Conservation (phyloP, 768 basidiomycete species). For the Suillus brevipes region DNA sequence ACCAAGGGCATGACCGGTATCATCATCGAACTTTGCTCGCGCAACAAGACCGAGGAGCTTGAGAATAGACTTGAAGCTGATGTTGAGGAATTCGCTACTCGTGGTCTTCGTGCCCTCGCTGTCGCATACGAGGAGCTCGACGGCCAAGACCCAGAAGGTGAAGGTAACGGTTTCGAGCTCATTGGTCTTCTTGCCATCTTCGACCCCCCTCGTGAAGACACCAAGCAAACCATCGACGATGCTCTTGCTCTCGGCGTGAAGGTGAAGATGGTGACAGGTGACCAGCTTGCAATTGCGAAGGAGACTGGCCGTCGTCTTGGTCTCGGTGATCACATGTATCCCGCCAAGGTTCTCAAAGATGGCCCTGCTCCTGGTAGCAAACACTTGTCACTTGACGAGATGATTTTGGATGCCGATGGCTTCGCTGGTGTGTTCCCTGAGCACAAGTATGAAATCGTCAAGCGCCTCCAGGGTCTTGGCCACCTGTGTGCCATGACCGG, state of each 20-base stretch:
- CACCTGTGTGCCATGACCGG: slow-evolving; percentile 99
- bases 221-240: slow-evolving; percentile 98
- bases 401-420: slow-evolving; percentile 99
- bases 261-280: slow-evolving; percentile 99
- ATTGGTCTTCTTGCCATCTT: slow-evolving; percentile 97
- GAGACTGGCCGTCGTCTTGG: slow-evolving; percentile 98
- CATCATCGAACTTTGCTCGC: slow-evolving; percentile 95
- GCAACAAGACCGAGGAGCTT: slow-evolving; percentile 93
- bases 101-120: slow-evolving; percentile 95
- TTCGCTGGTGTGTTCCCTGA: slow-evolving; percentile 99
- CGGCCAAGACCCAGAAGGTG: slow-evolving; percentile 75
- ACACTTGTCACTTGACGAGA: slow-evolving; percentile 86
- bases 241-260: slow-evolving; percentile 93
- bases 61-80: slow-evolving; percentile 92
- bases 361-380: slow-evolving; percentile 87
- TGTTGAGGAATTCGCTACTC: slow-evolving; percentile 92
- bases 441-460: slow-evolving; percentile 99
- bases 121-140: slow-evolving; percentile 94
- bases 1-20: slow-evolving; percentile 99
- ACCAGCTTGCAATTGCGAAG: slow-evolving; percentile 99
- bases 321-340: slow-evolving; percentile 99
- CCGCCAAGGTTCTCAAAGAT: slow-evolving; percentile 98
- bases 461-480: slow-evolving; percentile 94
- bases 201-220: slow-evolving; percentile 96
- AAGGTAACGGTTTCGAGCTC: slow-evolving; percentile 96